Evolutionary conservation across 2,329 filamentous ascomycete species (phyloP), one percentile per base, ranked within the genome.

Genomic region (Diaporthe eres): DNA sequence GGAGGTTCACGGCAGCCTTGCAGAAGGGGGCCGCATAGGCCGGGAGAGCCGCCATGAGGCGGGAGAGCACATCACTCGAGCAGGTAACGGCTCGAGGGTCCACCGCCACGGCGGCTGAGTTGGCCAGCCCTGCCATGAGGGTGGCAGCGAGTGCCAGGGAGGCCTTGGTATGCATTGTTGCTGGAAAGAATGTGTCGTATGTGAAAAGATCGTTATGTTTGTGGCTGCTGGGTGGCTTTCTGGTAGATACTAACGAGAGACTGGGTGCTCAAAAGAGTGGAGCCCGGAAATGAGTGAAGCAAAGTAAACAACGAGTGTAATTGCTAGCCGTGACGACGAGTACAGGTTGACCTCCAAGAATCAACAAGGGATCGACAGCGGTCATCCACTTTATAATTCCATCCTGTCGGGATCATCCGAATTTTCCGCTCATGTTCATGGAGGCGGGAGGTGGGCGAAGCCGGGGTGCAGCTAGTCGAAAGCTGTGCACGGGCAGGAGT

Each of bases 11-110:
- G 22, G 72, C 71, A 13, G 63, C 28, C 13, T 61, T 47, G 55
- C 75, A 76, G n/a, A 71, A 74, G 0, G 75, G 75, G 3, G 37
- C 53, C 5, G 63, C 71, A 9, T 74, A 74, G 42, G 44, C 57
- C 12, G 71, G 61, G 8, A 74, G 55, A 15, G 71, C 44, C 13
- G 12, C 8, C 74, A 74, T 74, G 28, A 76, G 63, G 22, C 42
- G 42, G 17, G 47, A 17, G 2, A 76, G 61, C 2, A 67, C 15
- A 34, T 74, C 34, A 17, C 49, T 57, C 10, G 71, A 12, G 63
- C 74, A 76, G 37, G 28, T 74, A 6, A 60, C 51, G 9, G 71
- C 63, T 44, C 63, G 55, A 8, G 47, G 9, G 10, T 70, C 65
- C 31, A 68, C 28, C 51, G 22, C 53, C 1, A 34, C 22, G n/a